Base-by-base conservation (phyloP, 2,329 filamentous ascomycete genomes). In the Cladosporium sp. region DNA sequence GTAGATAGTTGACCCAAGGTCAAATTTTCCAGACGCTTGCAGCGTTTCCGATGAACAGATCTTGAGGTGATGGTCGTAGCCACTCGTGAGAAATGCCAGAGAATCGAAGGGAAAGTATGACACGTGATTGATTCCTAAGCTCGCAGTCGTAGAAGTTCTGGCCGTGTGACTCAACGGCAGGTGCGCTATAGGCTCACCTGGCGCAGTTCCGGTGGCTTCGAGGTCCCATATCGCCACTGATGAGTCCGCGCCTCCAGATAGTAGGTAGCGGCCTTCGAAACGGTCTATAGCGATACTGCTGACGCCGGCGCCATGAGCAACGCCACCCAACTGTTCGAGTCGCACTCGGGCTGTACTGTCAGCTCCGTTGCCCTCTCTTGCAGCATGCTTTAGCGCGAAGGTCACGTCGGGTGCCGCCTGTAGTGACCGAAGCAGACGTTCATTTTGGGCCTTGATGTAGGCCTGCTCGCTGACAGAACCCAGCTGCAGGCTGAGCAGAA, bases 191-290 rank as follows among this genome's bases (percentile, higher is more conserved):
- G 55, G 47, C 24, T 62, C 67, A 8, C 59, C 47, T 63, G 60
- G 32, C 14, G 54, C 15, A 4, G 63, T 59, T 28, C 18, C 76
- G 71, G 82, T 81, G 59, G 85, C 80, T 73, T 96, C 91, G 7
- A 97, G 85, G 78, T 97, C 90, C 93, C 93, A 97, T 55, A 97
- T 80, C 71, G 89, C 91, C 74, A 97, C 87, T 0, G 90, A 91
- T 11, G 91, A 92, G 75, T 97, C 92, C 4, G 92, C 90, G 34
- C 93, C 93, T 4, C 92, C 94, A 0, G 93, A 96, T 1, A 97
- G 79, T 68, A 97, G 84, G 70, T 91, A 88, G 74, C 88, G 84
- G 3, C 91, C 92, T 69, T 95, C 91, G 74, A 95, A 92, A 59
- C 88, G 87, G 74, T 97, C 93, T 47, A 97, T 85, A 0, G 90